Conservation (phyloP, 208 protist species). For the Trypanosoma caninum region DNA sequence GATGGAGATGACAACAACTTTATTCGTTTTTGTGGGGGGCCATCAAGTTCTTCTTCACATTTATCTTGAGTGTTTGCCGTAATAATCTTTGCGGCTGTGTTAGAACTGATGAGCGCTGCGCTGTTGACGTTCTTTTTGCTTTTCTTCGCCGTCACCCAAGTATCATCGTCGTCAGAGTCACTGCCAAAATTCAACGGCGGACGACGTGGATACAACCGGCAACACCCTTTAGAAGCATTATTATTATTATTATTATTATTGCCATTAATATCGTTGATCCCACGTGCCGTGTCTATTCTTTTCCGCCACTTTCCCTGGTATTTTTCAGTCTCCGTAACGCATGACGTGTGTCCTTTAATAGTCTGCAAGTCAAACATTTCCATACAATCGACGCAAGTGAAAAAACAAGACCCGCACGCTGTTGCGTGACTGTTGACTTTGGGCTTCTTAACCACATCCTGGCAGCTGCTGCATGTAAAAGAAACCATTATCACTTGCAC, state of each 20-base stretch:
- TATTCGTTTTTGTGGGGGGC: background rate
- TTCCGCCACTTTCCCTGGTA: conserved; percentile 75
- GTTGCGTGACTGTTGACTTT: conserved; percentile 69
- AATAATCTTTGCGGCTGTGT: no score
- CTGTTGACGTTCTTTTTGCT: conserved; percentile 1
- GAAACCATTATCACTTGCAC: conserved; percentile 64
- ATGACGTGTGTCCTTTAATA: conserved; percentile 79
- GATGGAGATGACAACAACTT: background rate
- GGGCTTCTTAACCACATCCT: conserved; percentile 90
- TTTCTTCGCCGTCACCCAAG: conserved; percentile 42
- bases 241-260: conserved; percentile 20
- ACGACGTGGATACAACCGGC: conserved; percentile 24
- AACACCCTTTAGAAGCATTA: conserved; percentile 5
- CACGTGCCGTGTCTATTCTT: background rate
- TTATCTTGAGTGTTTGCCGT: no score
- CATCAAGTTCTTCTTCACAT: background rate
- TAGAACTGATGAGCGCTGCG: no score
- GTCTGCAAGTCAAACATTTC: conserved; percentile 63
- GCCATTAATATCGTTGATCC: conserved; percentile 9
- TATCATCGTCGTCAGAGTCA: conserved; percentile 46
- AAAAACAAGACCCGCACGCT: conserved; percentile 46
- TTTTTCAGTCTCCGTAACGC: conserved; percentile 81
- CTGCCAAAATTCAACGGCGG: conserved; percentile 45
- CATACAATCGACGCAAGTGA: conserved; percentile 92
- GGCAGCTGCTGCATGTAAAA: conserved; percentile 81